Base-by-base conservation (phyloP, 2,329 filamentous ascomycete genomes). In the Fusarium torreyae region DNA sequence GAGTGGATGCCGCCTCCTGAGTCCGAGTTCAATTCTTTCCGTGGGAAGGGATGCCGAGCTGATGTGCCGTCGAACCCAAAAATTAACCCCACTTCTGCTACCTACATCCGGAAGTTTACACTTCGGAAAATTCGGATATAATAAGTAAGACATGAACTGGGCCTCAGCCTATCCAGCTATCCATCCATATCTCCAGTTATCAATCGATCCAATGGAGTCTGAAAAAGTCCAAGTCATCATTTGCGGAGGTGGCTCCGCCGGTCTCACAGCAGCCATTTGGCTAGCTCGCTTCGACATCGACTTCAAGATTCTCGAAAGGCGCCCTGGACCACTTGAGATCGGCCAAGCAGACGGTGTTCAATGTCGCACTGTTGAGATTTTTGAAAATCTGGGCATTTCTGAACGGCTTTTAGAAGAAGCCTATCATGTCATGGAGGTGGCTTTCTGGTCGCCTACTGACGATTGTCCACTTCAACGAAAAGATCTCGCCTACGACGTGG, bases 321-420 rank as follows among this genome's bases (percentile, higher is more conserved):
- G 53, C 7, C 2, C 46, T 2, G 60, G 53, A 1, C 60, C 60
- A 11, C 46, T 65, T 1, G 53, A 59, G 4, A 60, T 65, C 6
- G 81, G 83, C 5, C 82, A 85, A 66, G 82, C 83, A 36, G 82
- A 85, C 60, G 82, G 83, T 10, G 77, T 80, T 10, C 88, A 92
- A 77, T 87, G 86, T 66, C 87, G 90, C 3, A 92, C 89, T 0
- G 81, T 93, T 6, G 89, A 94, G 76, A 92, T 93, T 8, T 88
- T 93, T 59, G 90, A 94, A 70, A 89, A 87, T 24, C 89, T 94
- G 63, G 91, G 88, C 1, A 87, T 94, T 56, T 88, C 83, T 4
- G 86, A 92, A 54, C 81, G 86, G 3, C 85, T 85, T 0, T 88
- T 88, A 85, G 88, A 88, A 54, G 90, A 93, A 73, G 84, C 87